Conservation (phyloP, 139 green algal species). For the Nannochloris sp. region DNA sequence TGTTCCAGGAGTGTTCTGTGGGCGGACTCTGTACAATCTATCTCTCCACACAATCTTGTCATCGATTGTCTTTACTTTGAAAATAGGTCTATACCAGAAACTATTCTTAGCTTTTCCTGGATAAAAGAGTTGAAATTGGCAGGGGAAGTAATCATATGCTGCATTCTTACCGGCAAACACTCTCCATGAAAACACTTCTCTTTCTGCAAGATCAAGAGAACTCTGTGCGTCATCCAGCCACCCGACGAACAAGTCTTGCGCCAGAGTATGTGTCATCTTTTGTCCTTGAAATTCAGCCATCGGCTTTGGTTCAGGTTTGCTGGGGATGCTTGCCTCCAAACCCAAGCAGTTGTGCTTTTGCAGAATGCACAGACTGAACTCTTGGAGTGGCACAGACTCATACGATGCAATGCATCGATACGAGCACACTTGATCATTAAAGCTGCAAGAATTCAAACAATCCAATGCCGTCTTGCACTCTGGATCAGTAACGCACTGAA, state of each 20-base stretch:
- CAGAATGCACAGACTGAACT: conserved; percentile 89
- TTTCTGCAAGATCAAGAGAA: not conserved
- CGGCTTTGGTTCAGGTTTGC: conserved; percentile 53
- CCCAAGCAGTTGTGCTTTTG: conserved; percentile 92
- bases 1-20: conserved; percentile 48
- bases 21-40: conserved; percentile 69
- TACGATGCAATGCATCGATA: conserved; percentile 88
- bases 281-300: conserved; percentile 65
- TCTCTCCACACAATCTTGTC: conserved; percentile 68
- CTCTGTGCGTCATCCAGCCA: conserved; percentile 17
- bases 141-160: conserved; percentile 86
- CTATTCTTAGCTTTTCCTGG: conserved; percentile 52
- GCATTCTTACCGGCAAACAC: conserved; percentile 53
- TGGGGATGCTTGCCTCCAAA: conserved; percentile 41
- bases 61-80: conserved; percentile 69
- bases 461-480: conserved; percentile 75
- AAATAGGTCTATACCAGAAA: conserved; percentile 82
- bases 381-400: conserved; percentile 70
- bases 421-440: conserved; percentile 82
- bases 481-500: conserved; percentile 60
- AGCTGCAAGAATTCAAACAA: conserved; percentile 64
- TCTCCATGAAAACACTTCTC: conserved; percentile 38
- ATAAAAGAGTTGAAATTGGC: conserved; percentile 80
- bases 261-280: conserved; percentile 63
- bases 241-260: conserved; percentile 68